Base-by-base conservation (phyloP, 805 yeast species). In the Zygosaccharomyces bisporus region DNA sequence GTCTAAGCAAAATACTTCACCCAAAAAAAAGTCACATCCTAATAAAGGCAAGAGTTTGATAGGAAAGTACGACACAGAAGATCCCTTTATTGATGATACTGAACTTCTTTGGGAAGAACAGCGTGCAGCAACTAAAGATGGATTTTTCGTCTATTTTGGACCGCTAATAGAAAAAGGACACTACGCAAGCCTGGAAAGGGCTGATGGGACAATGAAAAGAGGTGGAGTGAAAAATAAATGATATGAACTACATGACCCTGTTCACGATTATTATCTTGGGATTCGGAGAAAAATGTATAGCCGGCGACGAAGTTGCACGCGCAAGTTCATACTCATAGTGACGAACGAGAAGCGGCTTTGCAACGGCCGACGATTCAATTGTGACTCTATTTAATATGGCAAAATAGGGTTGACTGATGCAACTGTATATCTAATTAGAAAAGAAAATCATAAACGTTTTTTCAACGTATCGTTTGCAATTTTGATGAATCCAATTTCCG, bases 81-180 rank as follows among this genome's bases (percentile, higher is more conserved):
- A 93, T 64, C 99, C 98, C 2, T 93, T 93, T 58, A 93, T 93
- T 46, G 99, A 93, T 67, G 99, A 93, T 66, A 77, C 87, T 12
- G 99, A 93, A 66, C 70, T 89, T 54, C 76, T 80, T 45, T 85
- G 93, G 85, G 99, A 93, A 66, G 96, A 90, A 63, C 95, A 86
- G 57, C 81, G 95, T 6, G 90, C 91, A 2, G 81, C 91, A 1
- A 89, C 96, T 0, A 85, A 85, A 52, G 98, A 93, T 58, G 99
- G 98, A 1, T 93, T 90, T 61, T 93, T 91, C 54, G 96, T 93
- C 0, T 93, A 81, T 64, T 86, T 89, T 71, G 99, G 99, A 0
- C 95, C 95, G 2, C 69, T 91, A 47, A 80, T 83, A 21, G 90
- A 83, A 37, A 81, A 77, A 39, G 73, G 73, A 12, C 71, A 72